Evolutionary conservation across 306 rosid genomes (phyloP), one percentile per base, ranked within the genome.

Genomic region (Albizia julibrissin): DNA sequence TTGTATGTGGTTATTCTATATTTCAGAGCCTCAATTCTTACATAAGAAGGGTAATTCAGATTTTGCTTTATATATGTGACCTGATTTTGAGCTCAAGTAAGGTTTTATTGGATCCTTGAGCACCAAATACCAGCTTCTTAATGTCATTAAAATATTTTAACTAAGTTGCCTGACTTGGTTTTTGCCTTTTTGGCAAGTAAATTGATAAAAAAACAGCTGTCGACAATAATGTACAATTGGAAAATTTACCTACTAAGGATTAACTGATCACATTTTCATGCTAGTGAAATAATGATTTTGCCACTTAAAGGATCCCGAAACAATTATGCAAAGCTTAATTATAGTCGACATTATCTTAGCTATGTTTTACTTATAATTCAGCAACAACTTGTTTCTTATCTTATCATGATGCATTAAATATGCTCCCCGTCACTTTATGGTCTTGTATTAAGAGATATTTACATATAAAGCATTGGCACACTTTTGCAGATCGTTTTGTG

Each of bases 401-500:
- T 72, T 72, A 26, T 24, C 59, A 8, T 44, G 52, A 43, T 24
- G 19, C 34, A 9, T 27, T 44, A 59, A 24, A 72, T 72, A 27
- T 26, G 59, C 24, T 72, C 34, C 19, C 10, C 10, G 11, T 69
- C 54, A 22, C 54, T 47, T 69, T 69, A 12, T 12, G 54, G 16
- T 42, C 21, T 69, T 69, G 27, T 69, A 11, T 42, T 22, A 22
- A n/a, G 14, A 69, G 31, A 69, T 69, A 3, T 69, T 22, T 42
- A 42, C 74, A 69, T 42, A 22, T 42, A 69, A 40, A 8, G 34
- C 15, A 1, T 42, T 14, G 72, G 82, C 50, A 68, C 34, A 10
- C 61, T 76, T 71, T 80, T 66, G 94, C 98, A 95, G 99, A 93
- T 88, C 94, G 94, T 85, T 80, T 91, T 39, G 88, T 67, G 67